A percentile compares a stretch with the other conserved stretches of the same genome.
Conservation (phyloP, 2,329 filamentous ascomycete genomes). For the Fusarium domesticum region DNA sequence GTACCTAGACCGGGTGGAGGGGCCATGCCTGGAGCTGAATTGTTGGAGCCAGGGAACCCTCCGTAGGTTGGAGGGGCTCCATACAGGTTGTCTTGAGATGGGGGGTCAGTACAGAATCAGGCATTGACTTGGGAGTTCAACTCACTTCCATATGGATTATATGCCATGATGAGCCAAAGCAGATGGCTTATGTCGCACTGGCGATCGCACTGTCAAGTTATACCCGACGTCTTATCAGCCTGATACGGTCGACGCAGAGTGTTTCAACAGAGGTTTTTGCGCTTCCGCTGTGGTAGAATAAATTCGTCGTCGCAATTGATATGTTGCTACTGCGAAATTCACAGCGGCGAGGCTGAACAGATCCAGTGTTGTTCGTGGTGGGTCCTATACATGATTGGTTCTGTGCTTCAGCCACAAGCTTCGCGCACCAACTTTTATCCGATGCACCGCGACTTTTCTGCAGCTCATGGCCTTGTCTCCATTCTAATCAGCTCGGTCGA, state of each 20-base stretch:
- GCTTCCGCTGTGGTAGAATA: neutral
- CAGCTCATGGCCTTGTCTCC: slow-evolving; percentile 6
- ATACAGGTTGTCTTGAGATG: slow-evolving; percentile 58
- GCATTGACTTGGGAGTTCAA: neutral
- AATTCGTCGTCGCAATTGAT: neutral
- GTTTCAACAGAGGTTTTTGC: neutral
- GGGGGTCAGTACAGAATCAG: slow-evolving; percentile 9
- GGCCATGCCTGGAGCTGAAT: slow-evolving; percentile 64
- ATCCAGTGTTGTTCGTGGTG: slow-evolving; percentile 19
- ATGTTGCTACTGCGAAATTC: slow-evolving; percentile 14
- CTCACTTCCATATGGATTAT: slow-evolving; percentile 60
- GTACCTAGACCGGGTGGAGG: slow-evolving; percentile 81
- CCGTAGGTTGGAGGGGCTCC: slow-evolving; percentile 72
- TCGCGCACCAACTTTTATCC: slow-evolving; percentile 33
- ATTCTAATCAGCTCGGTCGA: slow-evolving; percentile 13
- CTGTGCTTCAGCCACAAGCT: slow-evolving; percentile 12
- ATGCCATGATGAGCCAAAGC: slow-evolving; percentile 46
- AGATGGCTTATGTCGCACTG: slow-evolving; percentile 14
- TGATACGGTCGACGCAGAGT: neutral
- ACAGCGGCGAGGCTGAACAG: slow-evolving; percentile 27
- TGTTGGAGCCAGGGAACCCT: slow-evolving; percentile 60
- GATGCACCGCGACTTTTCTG: slow-evolving; percentile 28
- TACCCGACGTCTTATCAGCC: neutral
- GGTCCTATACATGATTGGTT: slow-evolving; percentile 16
- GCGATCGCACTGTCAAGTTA: neutral